Conservation (phyloP, 148 eudicot genomes). For the Euryodendron excelsum region DNA sequence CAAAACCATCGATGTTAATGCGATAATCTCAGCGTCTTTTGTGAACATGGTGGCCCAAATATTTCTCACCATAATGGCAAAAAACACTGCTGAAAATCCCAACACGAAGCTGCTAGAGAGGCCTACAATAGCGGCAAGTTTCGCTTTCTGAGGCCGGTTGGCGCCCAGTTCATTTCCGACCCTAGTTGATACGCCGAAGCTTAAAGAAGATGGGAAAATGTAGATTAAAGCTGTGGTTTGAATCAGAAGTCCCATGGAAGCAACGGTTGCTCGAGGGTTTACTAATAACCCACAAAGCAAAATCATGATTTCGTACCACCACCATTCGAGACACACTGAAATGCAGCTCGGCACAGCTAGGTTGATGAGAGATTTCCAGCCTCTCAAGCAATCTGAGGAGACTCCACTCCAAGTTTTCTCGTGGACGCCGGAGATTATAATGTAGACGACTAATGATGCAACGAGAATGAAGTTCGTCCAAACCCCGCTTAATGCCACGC, state of each 20-base stretch:
- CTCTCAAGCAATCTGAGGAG: conserved; percentile 42
- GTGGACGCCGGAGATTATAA: conserved; percentile 40
- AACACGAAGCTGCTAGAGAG: conserved; percentile 44
- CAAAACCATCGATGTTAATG: conserved; percentile 51
- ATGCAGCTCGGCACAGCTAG: conserved; percentile 76
- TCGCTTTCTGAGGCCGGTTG: conserved; percentile 43
- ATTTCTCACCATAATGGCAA: conserved; percentile 45
- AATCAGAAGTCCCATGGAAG: conserved; percentile 74
- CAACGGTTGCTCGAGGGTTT: conserved; percentile 54
- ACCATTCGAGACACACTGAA: conserved; percentile 79
- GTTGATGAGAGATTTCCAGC: conserved; percentile 45
- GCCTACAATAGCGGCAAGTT: conserved; percentile 56
- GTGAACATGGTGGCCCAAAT: conserved; percentile 69
- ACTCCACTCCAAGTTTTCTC: conserved; percentile 60
- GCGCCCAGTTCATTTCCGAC: conserved; percentile 73
- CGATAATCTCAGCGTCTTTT: conserved; percentile 46
- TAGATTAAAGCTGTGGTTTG: conserved; percentile 72
- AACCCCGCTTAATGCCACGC: conserved; percentile 58
- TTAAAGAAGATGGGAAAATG: conserved; percentile 74
- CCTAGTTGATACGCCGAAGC: conserved; percentile 64
- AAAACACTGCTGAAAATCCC: conserved; percentile 54
- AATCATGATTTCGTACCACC: conserved; percentile 92
- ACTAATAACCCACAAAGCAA: conserved; percentile 54
- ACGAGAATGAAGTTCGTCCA: conserved; percentile 59
- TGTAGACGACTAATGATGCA: conserved; percentile 38